phyloP scores from a whole-genome alignment of 2,329 filamentous ascomycete species.

The Aspergillus chevalieri region DNA sequence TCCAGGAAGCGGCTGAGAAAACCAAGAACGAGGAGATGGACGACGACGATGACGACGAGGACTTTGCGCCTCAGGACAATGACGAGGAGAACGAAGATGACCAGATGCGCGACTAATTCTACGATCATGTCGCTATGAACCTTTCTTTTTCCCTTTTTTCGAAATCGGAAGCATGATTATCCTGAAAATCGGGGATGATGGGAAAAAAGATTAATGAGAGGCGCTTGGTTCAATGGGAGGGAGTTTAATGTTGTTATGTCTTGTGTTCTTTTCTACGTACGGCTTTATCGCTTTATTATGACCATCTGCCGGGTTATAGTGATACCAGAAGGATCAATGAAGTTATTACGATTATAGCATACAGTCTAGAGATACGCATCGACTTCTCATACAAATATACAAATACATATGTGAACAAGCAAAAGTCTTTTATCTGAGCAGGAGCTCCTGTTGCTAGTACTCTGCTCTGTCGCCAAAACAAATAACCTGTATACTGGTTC shows the following conservation, averaged over 20 bases:
- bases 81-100: conserved; percentile 34
- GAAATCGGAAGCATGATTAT: neutral
- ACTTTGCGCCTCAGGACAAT: conserved; percentile 19
- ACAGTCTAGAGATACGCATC: too few relatives aligned
- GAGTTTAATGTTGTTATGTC: neutral
- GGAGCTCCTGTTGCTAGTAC: too few relatives aligned
- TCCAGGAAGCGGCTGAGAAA: conserved; percentile 79
- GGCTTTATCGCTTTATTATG: neutral
- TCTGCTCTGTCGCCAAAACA: too few relatives aligned
- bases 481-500: neutral
- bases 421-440: too few relatives aligned
- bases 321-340: neutral
- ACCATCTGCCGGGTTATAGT: neutral
- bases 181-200: conserved; percentile 5
- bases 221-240: conserved; percentile 15
- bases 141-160: neutral
- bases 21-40: conserved; percentile 62
- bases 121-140: conserved; percentile 7
- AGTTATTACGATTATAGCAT: neutral
- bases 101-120: conserved; percentile 35
- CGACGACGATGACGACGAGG: conserved; percentile 53
- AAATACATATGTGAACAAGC: too few relatives aligned
- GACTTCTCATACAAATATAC: too few relatives aligned
- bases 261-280: neutral
- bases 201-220: conserved; percentile 9